A percentile compares a stretch with the other conserved stretches of the same genome.
Evolutionary conservation across 768 basidiomycete species (phyloP).

Genomic region (Agrocybe praecox): DNA sequence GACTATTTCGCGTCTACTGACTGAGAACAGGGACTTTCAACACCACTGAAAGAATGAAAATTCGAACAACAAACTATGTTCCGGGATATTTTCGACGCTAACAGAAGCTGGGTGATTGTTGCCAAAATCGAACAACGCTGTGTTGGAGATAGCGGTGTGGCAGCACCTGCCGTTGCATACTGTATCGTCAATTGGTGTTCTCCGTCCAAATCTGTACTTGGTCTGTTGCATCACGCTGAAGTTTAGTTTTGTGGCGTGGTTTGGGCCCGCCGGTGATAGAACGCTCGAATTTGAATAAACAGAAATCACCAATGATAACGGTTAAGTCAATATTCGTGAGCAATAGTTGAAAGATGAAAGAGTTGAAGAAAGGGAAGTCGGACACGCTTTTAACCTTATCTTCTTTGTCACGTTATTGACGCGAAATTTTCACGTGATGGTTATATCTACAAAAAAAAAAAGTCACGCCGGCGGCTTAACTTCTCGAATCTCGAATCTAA

Average conservation of each 20-base stretch:
- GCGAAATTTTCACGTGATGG: too few relatives aligned
- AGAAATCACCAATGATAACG: neutral
- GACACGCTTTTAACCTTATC: too few relatives aligned
- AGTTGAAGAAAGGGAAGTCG: too few relatives aligned
- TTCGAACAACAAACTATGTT: conserved; percentile 28
- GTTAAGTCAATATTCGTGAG: too few relatives aligned
- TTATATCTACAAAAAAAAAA: too few relatives aligned
- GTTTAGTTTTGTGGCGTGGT: neutral
- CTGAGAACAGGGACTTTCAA: conserved; percentile 2
- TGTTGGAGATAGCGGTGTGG: conserved; percentile 1
- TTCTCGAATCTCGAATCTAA: too few relatives aligned
- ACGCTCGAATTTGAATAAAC: neutral
- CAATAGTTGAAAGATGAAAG: too few relatives aligned
- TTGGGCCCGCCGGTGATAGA: neutral
- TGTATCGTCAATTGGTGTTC: conserved; percentile 7
- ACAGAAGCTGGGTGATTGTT: conserved; percentile 35
- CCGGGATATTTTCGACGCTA: conserved; percentile 50
- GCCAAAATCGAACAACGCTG: conserved; percentile 15
- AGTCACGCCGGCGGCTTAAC: too few relatives aligned
- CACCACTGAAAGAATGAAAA: neutral
- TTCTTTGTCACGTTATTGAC: too few relatives aligned
- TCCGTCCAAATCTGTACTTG: conserved; percentile 22
- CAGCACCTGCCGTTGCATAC: neutral
- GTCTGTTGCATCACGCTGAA: conserved; percentile 13
- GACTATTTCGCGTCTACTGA: conserved; percentile 45